Evolutionary conservation across 768 basidiomycete species (phyloP).

Genomic region (Lepiota subincarnata): DNA sequence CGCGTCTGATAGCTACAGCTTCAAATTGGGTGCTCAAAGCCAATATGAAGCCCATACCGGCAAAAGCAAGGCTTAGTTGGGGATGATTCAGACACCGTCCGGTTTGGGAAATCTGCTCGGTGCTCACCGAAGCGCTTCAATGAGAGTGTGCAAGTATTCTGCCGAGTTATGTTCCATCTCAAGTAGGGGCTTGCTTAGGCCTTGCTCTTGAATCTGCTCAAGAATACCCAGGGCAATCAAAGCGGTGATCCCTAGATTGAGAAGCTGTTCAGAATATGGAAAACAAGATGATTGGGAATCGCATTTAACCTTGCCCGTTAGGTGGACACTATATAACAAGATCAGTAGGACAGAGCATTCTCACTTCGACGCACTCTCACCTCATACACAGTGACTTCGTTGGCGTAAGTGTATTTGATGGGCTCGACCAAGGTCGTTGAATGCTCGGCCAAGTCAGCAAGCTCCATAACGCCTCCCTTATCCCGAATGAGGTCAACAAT

Average conservation of each 20-base stretch:
- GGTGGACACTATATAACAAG: conserved; percentile 76
- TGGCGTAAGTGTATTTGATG: conserved; percentile 84
- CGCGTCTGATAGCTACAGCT: conserved; percentile 48
- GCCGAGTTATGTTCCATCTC: conserved; percentile 89
- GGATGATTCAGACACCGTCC: conserved; percentile 2
- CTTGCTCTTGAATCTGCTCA: conserved; percentile 77
- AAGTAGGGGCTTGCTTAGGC: conserved; percentile 60
- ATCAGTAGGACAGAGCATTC: conserved; percentile 4
- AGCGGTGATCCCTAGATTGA: conserved; percentile 70
- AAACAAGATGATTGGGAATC: neutral
- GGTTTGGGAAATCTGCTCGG: neutral
- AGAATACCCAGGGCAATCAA: conserved; percentile 90
- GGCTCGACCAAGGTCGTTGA: conserved; percentile 79
- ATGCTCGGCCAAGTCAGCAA: conserved; percentile 89
- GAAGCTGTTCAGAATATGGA: neutral
- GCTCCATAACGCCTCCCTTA: conserved; percentile 89
- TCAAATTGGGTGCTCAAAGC: neutral
- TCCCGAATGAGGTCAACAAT: conserved; percentile 83
- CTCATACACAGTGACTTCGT: conserved; percentile 89
- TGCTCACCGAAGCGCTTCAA: conserved; percentile 77
- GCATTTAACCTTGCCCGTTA: conserved; percentile 77
- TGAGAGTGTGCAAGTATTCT: conserved; percentile 81
- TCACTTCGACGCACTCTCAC: conserved; percentile 30
- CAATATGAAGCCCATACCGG: conserved; percentile 41
- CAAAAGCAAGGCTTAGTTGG: conserved; percentile 58